These are phyloP conservation scores for Hypoxylon intermedium DNA, from an alignment of 495 filamentous ascomycete species.

Conservation along the genomic window DNA sequence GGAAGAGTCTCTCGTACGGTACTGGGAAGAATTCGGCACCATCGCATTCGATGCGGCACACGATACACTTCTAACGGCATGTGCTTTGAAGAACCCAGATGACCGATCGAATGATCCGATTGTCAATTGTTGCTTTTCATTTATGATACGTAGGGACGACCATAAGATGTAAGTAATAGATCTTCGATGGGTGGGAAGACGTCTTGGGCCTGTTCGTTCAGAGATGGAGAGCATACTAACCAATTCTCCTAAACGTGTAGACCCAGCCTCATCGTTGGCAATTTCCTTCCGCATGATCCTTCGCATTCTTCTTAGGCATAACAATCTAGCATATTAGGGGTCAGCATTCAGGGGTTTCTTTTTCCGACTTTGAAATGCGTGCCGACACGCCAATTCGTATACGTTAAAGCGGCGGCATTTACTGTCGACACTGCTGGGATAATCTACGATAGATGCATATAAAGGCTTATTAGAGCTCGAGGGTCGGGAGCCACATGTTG, in stretches of 20 bases:
- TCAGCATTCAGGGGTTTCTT: conserved; percentile 2
- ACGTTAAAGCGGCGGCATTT: conserved; percentile 18
- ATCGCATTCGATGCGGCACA: conserved; percentile 97
- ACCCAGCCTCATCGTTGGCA: conserved; percentile 92
- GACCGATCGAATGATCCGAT: conserved; percentile 72
- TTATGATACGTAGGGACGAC: conserved; percentile 90
- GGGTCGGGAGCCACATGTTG: too few relatives aligned
- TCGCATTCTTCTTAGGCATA: conserved; percentile 38
- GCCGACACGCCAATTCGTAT: conserved; percentile 13
- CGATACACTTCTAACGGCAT: conserved; percentile 95
- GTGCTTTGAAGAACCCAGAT: conserved; percentile 85
- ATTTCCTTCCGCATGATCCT: conserved; percentile 81
- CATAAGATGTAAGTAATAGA: conserved; percentile 85
- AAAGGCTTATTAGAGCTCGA: conserved; percentile 23
- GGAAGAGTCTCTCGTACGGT: conserved; percentile 91
- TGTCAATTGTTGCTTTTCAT: conserved; percentile 95
- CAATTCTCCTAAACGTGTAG: conserved; percentile 53
- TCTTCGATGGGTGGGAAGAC: background rate
- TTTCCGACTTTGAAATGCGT: conserved; percentile 10
- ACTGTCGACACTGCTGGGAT: conserved; percentile 4
- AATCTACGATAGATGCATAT: conserved; percentile 28
- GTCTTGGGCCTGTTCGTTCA: background rate
- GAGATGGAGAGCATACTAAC: conserved; percentile 17
- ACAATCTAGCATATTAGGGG: conserved; percentile 1
- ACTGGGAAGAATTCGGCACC: conserved; percentile 99